Evolutionary conservation across 2,329 filamentous ascomycete genomes (phyloP), one percentile per base, ranked within the genome.

Genomic region (Ophiostoma sp.): DNA sequence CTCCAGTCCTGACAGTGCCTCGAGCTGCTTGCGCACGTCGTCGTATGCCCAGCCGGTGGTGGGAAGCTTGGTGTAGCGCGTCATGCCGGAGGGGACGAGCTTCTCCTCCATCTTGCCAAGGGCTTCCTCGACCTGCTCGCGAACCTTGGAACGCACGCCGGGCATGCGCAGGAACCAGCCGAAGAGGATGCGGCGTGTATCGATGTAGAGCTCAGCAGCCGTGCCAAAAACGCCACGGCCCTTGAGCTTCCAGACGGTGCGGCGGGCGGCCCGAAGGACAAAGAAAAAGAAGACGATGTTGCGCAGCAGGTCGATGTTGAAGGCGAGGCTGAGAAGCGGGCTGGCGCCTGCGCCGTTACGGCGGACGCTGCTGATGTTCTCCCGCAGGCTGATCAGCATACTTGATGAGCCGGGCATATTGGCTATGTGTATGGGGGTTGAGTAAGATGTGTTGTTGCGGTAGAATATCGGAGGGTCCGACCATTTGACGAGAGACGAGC

Each of bases 231-330:
- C 78, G 72, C 95, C 95, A 76, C 95, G 92, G 73, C 95, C 95
- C 75, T 91, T 92, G 73, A 98, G 84, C 76, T 95, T 91, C 81
- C 92, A 90, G 77, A 92, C 89, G 41, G 86, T 85, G 75, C 90
- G 91, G 72, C 92, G 91, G 44, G 89, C 86, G 83, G 93, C 90
- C 76, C 93, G 89, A 64, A 96, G 81, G 70, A 97, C 77, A 80
- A 98, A 97, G 74, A 96, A 85, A 76, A 93, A 83, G 78, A 98
- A 96, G 74, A 98, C 82, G 70, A 97, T 82, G 77, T 97, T 96
- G 67, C 92, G 91, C 71, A 97, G 76, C 89, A 91, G 76, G 73
- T 91, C 88, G 67, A 92, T 76, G 75, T 89, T 91, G 71, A 91
- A 75, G 58, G 52, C 47, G 49, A 88, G 77, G 42, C 63, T 64